Conservation (phyloP, 768 basidiomycete species). For the Panaeolus papilionaceus region DNA sequence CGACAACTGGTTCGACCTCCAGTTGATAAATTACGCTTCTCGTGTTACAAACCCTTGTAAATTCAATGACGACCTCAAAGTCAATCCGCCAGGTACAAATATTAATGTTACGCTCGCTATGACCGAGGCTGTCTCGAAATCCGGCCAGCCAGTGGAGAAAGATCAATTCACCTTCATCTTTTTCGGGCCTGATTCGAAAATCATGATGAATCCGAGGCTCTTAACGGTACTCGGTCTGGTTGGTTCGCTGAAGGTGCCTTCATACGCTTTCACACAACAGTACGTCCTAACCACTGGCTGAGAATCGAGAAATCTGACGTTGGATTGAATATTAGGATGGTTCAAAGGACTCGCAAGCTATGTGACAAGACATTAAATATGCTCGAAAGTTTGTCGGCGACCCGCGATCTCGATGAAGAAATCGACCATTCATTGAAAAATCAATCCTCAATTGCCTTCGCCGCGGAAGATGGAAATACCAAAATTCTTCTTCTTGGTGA, state of each 20-base stretch:
- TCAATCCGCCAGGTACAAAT: neutral
- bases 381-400: neutral
- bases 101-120: neutral
- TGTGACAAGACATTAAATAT: neutral
- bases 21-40: neutral
- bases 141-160: neutral
- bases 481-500: no score
- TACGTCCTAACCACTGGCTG: neutral
- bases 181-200: neutral
- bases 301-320: no score
- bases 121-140: neutral
- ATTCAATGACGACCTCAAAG: neutral
- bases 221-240: neutral
- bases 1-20: neutral
- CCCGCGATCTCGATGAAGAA: no score
- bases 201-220: neutral
- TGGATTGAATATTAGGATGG: no score
- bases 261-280: neutral
- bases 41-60: neutral
- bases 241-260: neutral
- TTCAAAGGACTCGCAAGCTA: neutral
- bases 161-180: neutral
- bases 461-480: no score
- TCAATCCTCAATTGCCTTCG: no score
- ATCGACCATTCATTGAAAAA: no score